A percentile compares a stretch with the other conserved stretches of the same genome.
phyloP scores from a whole-genome alignment of 2,329 filamentous ascomycete species.

The Dissoconium aciculare region DNA sequence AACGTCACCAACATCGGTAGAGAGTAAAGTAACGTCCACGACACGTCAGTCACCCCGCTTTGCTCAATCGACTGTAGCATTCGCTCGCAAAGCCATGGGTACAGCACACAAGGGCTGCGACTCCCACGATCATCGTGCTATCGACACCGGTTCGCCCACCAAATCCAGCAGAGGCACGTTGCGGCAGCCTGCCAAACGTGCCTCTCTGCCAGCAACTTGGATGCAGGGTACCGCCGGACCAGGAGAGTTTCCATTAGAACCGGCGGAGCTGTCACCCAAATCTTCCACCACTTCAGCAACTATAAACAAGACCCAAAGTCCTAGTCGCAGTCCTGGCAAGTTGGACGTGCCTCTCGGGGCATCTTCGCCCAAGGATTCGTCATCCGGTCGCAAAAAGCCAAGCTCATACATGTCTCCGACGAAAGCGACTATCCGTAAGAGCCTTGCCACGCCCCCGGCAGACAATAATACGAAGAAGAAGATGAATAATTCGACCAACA shows the following conservation, averaged over 20 bases:
- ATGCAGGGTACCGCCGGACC: slow-evolving; percentile 2
- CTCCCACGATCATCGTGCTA: slow-evolving; percentile 2
- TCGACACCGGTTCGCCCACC: slow-evolving; percentile 7
- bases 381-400: slow-evolving; percentile 19
- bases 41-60: slow-evolving; percentile 12
- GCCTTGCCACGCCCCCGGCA: slow-evolving; percentile 14
- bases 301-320: slow-evolving; percentile 3
- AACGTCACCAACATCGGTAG: no score
- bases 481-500: no score
- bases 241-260: not conserved
- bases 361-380: no score
- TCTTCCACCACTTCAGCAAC: not conserved
- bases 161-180: slow-evolving; percentile 11
- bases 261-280: not conserved
- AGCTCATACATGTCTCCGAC: slow-evolving; percentile 22
- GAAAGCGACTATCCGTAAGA: slow-evolving; percentile 17
- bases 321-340: no score
- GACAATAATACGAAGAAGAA: no score
- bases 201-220: slow-evolving; percentile 18
- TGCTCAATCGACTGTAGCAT: slow-evolving; percentile 20
- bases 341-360: no score
- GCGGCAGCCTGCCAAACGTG: slow-evolving; percentile 16
- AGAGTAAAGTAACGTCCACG: no score
- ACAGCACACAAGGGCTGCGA: slow-evolving; percentile 13
- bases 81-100: slow-evolving; percentile 14